Evolutionary conservation across 2,329 filamentous ascomycete species (phyloP).

Genomic region (Penicillium sp.): DNA sequence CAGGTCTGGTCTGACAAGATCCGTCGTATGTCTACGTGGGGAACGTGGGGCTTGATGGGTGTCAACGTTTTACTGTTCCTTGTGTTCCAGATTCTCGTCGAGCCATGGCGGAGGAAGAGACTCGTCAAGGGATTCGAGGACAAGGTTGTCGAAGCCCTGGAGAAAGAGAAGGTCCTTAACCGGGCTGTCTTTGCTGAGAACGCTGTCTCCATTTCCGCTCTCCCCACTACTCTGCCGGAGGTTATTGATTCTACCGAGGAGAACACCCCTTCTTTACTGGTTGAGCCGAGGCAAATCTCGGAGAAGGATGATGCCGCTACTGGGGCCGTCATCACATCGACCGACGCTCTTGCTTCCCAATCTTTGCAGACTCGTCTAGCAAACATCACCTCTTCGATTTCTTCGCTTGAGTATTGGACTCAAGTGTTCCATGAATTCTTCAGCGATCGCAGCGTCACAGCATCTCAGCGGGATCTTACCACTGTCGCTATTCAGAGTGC

Average conservation of each 20-base stretch:
- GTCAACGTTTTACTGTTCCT: constrained; percentile 90
- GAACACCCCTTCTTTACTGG: not conserved
- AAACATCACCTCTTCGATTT: constrained; percentile 24
- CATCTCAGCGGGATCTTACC: constrained; percentile 71
- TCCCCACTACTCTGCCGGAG: constrained; percentile 10
- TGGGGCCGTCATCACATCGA: constrained; percentile 1
- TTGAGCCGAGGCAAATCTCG: not conserved
- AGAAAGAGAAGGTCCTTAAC: constrained; percentile 61
- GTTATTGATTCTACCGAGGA: constrained; percentile 15
- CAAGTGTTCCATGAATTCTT: constrained; percentile 59
- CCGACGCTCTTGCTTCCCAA: constrained; percentile 5
- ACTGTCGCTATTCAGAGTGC: constrained; percentile 69
- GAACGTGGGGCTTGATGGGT: constrained; percentile 97
- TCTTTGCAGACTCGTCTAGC: constrained; percentile 27
- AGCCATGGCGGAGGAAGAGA: constrained; percentile 83
- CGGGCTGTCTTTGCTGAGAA: constrained; percentile 15
- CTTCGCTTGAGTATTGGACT: constrained; percentile 49
- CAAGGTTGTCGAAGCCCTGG: constrained; percentile 68
- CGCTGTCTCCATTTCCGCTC: constrained; percentile 1
- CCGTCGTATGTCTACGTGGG: constrained; percentile 93
- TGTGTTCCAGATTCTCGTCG: constrained; percentile 81
- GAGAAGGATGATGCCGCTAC: constrained; percentile 3
- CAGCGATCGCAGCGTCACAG: constrained; percentile 64
- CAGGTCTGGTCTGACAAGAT: constrained; percentile 99
- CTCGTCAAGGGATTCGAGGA: constrained; percentile 82